phyloP scores from a whole-genome alignment of 345 rosid species.

The Brassica incana region DNA sequence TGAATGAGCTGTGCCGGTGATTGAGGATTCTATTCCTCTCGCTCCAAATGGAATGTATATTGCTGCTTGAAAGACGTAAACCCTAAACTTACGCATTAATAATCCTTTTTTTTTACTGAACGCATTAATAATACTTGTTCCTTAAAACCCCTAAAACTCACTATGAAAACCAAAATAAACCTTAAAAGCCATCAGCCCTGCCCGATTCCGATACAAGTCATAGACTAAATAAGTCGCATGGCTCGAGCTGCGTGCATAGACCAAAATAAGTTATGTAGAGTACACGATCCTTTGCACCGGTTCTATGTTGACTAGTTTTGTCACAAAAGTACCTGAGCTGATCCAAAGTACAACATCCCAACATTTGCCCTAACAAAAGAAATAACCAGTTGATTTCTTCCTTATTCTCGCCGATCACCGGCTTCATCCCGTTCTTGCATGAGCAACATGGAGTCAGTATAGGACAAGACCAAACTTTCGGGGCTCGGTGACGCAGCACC shows the following conservation, averaged over 20 bases:
- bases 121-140: not conserved
- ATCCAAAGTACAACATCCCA: slow-evolving; percentile 67
- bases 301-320: slow-evolving; percentile 57
- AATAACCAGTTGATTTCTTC: slow-evolving; percentile 77
- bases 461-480: slow-evolving; percentile 57
- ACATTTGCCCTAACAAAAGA: slow-evolving; percentile 72
- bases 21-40: no score
- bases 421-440: slow-evolving; percentile 57
- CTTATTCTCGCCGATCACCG: slow-evolving; percentile 51
- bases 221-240: slow-evolving; percentile 30
- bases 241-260: slow-evolving; percentile 61
- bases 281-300: slow-evolving; percentile 78
- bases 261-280: slow-evolving; percentile 59
- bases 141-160: not conserved
- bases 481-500: slow-evolving; percentile 63
- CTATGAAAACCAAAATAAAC: not conserved
- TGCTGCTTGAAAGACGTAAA: no score
- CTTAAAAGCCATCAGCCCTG: not conserved
- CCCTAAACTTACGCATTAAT: no score
- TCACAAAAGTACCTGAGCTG: slow-evolving; percentile 80
- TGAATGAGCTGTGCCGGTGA: no score
- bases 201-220: not conserved
- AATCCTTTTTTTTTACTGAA: no score
- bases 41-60: no score
- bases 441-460: slow-evolving; percentile 44